These are phyloP conservation scores for Helianthus tuberosus DNA, from an alignment of 129 eudicot species.

Conservation along the genomic window DNA sequence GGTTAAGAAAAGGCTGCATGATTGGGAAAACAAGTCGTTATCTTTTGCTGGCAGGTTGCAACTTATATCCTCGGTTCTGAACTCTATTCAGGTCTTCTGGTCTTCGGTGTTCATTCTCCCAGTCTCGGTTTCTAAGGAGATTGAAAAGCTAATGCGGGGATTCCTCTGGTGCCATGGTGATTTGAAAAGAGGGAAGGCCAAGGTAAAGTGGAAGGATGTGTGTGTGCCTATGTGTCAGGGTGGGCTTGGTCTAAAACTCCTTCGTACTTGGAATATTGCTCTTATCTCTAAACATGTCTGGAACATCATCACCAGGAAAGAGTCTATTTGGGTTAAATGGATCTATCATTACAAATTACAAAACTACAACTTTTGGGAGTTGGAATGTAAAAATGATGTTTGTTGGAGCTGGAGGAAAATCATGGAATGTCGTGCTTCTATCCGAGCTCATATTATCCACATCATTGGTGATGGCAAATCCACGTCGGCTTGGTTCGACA, in stretches of 20 bases:
- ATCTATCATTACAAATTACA: no score
- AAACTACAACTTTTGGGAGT: no score
- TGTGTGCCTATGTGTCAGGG: background rate
- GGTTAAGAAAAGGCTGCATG: background rate
- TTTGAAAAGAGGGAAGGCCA: no score
- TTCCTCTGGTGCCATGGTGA: no score
- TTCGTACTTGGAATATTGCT: background rate
- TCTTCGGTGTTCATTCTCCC: background rate
- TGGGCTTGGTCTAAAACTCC: background rate
- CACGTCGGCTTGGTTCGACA: no score
- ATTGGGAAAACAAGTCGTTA: background rate
- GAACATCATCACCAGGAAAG: background rate
- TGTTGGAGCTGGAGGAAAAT: no score
- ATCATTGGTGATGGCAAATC: no score
- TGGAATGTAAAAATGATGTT: no score
- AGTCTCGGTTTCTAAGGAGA: no score
- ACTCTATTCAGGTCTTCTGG: background rate
- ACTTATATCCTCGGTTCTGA: background rate
- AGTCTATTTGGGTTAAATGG: background rate
- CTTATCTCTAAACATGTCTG: background rate
- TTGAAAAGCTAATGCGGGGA: no score
- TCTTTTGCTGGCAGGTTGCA: background rate
- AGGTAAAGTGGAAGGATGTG: background rate
- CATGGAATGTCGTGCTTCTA: no score
- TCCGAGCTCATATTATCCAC: no score